Evolutionary conservation across 805 yeast genomes (phyloP).

Genomic region (Candida ortonii): DNA sequence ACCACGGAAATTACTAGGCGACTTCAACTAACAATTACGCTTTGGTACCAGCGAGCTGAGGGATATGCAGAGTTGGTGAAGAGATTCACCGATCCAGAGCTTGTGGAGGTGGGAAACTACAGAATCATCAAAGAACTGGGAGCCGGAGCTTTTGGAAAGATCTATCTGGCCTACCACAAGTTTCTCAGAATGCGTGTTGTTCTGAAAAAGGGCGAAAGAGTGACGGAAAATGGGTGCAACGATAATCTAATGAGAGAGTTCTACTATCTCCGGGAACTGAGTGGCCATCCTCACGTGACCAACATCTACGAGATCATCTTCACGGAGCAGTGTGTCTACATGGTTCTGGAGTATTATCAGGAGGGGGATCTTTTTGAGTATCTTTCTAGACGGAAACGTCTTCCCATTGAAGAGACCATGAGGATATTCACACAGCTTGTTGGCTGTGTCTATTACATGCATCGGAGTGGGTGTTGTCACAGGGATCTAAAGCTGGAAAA

Average conservation of each 20-base stretch:
- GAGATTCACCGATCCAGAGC: constrained; percentile 36
- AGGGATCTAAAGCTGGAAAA: constrained; percentile 85
- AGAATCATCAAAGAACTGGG: constrained; percentile 72
- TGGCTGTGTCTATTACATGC: constrained; percentile 70
- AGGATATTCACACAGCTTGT: constrained; percentile 62
- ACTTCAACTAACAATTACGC: constrained; percentile 2
- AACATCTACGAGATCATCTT: constrained; percentile 81
- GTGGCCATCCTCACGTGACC: constrained; percentile 75
- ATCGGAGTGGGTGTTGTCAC: constrained; percentile 73
- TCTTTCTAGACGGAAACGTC: constrained; percentile 49
- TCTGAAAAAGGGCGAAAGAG: constrained; percentile 62
- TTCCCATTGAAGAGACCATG: constrained; percentile 50
- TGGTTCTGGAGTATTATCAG: constrained; percentile 87
- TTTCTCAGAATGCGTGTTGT: constrained; percentile 78
- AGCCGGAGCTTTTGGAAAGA: constrained; percentile 91
- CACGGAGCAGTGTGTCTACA: constrained; percentile 77
- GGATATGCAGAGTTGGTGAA: constrained; percentile 39
- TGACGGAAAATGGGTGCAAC: constrained; percentile 49
- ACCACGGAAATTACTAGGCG: not conserved
- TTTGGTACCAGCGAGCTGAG: constrained; percentile 29
- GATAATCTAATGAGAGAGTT: constrained; percentile 89
- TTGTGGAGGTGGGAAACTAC: constrained; percentile 78
- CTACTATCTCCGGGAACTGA: constrained; percentile 78
- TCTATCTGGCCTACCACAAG: constrained; percentile 77
- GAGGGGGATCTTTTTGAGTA: constrained; percentile 73